Evolutionary conservation across 2,329 filamentous ascomycete species (phyloP).

Genomic region (Berkeleyomyces rouxiae): DNA sequence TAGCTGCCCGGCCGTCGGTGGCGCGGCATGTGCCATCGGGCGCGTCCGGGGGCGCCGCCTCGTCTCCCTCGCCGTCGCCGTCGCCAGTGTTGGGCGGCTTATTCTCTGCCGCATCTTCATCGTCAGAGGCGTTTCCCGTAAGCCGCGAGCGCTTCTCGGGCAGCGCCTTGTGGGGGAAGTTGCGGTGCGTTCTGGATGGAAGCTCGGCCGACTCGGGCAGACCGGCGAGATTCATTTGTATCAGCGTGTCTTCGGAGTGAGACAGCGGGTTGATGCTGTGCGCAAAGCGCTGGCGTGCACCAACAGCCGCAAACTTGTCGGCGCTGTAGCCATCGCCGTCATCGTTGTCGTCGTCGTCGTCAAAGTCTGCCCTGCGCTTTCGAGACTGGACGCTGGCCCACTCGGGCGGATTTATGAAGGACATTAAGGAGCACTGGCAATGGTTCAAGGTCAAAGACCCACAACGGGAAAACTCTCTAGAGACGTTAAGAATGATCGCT

Average conservation of each 20-base stretch:
- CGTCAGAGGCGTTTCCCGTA: background rate
- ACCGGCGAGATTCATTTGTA: constrained; percentile 32
- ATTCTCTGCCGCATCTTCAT: background rate
- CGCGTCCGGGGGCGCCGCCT: background rate
- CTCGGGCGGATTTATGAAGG: constrained; percentile 7
- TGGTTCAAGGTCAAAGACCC: background rate
- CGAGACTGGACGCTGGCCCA: constrained; percentile 8
- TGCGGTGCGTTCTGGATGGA: constrained; percentile 23
- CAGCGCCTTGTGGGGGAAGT: constrained; percentile 30
- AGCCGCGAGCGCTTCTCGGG: background rate
- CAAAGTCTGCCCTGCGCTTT: constrained; percentile 5
- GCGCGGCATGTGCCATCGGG: background rate
- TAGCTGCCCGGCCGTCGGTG: background rate
- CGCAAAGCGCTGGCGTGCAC: constrained; percentile 5
- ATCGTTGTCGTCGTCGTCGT: constrained; percentile 1
- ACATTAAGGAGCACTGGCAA: background rate
- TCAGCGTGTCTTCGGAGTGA: constrained; percentile 30
- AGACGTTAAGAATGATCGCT: no score
- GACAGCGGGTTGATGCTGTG: constrained; percentile 32
- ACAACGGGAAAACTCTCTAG: background rate
- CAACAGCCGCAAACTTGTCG: background rate
- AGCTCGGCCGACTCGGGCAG: constrained; percentile 27
- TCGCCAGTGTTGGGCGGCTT: background rate
- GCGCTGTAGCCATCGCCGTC: background rate
- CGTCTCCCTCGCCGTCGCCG: background rate